Evolutionary conservation across 2,329 filamentous ascomycete genomes (phyloP), one percentile per base, ranked within the genome.

Genomic region (Botrytis tulipae): DNA sequence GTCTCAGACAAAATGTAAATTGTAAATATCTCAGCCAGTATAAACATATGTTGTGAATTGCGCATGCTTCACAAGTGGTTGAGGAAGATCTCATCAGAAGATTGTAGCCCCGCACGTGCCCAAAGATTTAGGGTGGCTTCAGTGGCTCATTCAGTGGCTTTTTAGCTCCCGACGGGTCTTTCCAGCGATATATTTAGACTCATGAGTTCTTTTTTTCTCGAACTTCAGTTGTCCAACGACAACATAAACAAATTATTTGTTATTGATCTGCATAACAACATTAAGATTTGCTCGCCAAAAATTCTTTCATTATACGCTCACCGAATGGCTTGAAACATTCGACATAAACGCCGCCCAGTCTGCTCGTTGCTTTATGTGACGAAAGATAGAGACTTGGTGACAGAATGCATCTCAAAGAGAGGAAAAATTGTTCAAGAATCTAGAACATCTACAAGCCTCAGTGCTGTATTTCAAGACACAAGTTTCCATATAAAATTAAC

Each of bases 51-150:
- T 44, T 69, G n/a, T 42, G 35, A 57, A 32, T 25, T 44, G 37
- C 5, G 25, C 20, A 57, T 20, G 37, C 66, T 69, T 42, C 48
- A 57, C 10, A 37, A 18, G 66, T 42, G 37, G 44, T 66, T 16
- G 29, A 48, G 20, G 61, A 20, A 22, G 18, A 12, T 10, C 40
- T 54, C 25, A 42, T 40, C 16, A 48, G 8, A 54, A 40, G n/a
- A 35, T 29, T 40, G 29, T 35, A 68, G 46, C 46, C 65, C 25
- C 65, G 65, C 66, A 69, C 66, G 66, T 69, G 66, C 35, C 48
- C 3, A 44, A 32, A 12, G 18, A n/a, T 42, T 37, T 20, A 51
- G 18, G 25, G 61, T 40, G 65, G 65, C 46, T 54, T 42, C 29
- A 32, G 62, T 35, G 62, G 62, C 29, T 57, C 35, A 42, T 57